phyloP scores from a whole-genome alignment of 2,329 filamentous ascomycete species.

The Colletotrichum coccodes region DNA sequence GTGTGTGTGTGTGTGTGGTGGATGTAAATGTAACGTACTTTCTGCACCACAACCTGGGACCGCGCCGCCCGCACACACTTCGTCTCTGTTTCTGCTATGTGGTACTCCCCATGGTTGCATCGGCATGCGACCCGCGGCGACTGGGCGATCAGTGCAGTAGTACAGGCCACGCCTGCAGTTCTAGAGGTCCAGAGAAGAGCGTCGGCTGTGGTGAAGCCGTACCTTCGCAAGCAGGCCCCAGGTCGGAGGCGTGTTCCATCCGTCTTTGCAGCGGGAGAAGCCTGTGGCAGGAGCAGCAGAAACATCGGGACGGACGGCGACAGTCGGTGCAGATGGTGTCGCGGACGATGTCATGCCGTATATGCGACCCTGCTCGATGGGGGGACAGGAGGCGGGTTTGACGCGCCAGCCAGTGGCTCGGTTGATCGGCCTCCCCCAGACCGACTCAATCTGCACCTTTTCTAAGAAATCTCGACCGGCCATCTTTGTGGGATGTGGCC shows the following conservation, averaged over 20 bases:
- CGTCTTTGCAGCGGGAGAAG: background rate
- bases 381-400: background rate
- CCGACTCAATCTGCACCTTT: slow-evolving; percentile 4
- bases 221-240: background rate
- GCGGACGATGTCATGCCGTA: slow-evolving; percentile 10
- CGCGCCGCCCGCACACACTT: background rate
- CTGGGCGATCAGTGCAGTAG: slow-evolving; percentile 26
- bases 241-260: background rate
- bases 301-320: background rate
- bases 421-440: slow-evolving; percentile 6
- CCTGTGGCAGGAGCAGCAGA: background rate
- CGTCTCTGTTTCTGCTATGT: background rate
- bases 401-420: slow-evolving; percentile 12
- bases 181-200: background rate
- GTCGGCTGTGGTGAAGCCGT: background rate
- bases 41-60: background rate
- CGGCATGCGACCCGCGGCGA: slow-evolving; percentile 24
- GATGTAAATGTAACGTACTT: background rate
- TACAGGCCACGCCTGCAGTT: background rate
- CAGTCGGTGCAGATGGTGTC: background rate
- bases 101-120: slow-evolving; percentile 14
- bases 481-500: background rate
- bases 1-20: background rate
- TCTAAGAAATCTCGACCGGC: background rate
- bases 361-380: slow-evolving; percentile 10